Conservation (phyloP, 495 filamentous ascomycete genomes). For the Aspergillus conjunctus region DNA sequence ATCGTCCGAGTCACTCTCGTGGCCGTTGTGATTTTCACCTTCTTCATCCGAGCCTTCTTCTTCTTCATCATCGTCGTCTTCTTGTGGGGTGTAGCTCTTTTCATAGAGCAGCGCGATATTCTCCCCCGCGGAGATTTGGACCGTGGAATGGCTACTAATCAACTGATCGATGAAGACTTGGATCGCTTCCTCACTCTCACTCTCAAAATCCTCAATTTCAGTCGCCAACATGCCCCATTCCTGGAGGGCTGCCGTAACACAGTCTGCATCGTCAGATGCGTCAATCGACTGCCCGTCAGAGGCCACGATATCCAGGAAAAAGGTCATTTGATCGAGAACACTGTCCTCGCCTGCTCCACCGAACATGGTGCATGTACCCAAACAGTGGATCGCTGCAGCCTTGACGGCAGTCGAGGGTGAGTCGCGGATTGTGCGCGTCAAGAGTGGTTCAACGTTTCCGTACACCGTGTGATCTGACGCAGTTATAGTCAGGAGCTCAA, state of each 20-base stretch:
- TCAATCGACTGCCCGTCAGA: slow-evolving; percentile 78
- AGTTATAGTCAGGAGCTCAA: slow-evolving; percentile 76
- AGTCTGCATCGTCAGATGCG: slow-evolving; percentile 69
- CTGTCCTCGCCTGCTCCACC: slow-evolving; percentile 74
- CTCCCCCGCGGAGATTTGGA: slow-evolving; percentile 85
- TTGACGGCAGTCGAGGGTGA: slow-evolving; percentile 67
- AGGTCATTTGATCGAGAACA: slow-evolving; percentile 76
- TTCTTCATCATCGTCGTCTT: slow-evolving; percentile 65
- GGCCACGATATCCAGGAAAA: slow-evolving; percentile 80
- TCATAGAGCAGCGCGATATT: slow-evolving; percentile 91
- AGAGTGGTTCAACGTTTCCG: slow-evolving; percentile 59
- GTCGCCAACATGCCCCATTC: slow-evolving; percentile 89
- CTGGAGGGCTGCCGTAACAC: slow-evolving; percentile 83
- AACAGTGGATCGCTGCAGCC: slow-evolving; percentile 71
- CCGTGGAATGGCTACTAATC: slow-evolving; percentile 69
- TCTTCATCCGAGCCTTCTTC: slow-evolving; percentile 57
- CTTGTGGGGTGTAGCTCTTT: slow-evolving; percentile 66
- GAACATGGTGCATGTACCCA: slow-evolving; percentile 72
- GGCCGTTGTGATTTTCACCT: slow-evolving; percentile 62
- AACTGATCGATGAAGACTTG: slow-evolving; percentile 91
- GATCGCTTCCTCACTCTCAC: slow-evolving; percentile 71
- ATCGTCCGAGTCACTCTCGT: slow-evolving; percentile 48
- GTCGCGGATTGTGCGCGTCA: slow-evolving; percentile 74
- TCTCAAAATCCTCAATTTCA: slow-evolving; percentile 77
- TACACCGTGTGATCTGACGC: slow-evolving; percentile 69